Evolutionary conservation across 2,329 filamentous ascomycete genomes (phyloP), one percentile per base, ranked within the genome.

Genomic region (Orbilia javanica): DNA sequence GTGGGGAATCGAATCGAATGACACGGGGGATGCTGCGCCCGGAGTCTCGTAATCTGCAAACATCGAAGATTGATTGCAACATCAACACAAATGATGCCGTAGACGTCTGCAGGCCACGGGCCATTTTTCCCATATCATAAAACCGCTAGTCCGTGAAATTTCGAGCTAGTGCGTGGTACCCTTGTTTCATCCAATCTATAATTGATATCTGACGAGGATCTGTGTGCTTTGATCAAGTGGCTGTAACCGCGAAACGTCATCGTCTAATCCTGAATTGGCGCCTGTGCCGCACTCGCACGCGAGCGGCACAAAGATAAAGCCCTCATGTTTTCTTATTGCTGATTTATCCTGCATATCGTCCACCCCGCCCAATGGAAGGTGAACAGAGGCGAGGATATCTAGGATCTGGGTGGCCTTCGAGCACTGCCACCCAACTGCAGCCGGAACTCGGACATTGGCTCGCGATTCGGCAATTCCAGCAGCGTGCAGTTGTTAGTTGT

Each of bases 391-490:
- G n/a, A 36, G n/a, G 13, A 39, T 8, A n/a, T 36, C 34, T 6
- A 36, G 34, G 22, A 39, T 39, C 13, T 1, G 7, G 34, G 34
- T 42, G 20, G 11, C 18, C 11, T 60, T 10, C 7, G 20, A 25
- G 11, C 55, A 42, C 34, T 60, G 55, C 34, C 55, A 42, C 5
- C 2, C 10, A 42, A 29, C 8, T 7, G 34, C 20, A n/a, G n/a
- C n/a, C n/a, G 10, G 25, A 60, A 42, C n/a, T n/a, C 18, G 27
- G 18, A 27, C 4, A 27, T 42, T 27, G 31, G 34, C 13, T 42
- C 55, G 55, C 55, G 55, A 60, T 60, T 60, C 55, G 55, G 55
- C 42, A 60, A 3, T 39, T 42, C 10, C 27, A n/a, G n/a, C n/a
- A n/a, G n/a, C n/a, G n/a, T n/a, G n/a, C n/a, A n/a, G n/a, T n/a